Evolutionary conservation across 768 basidiomycete species (phyloP).

Genomic region (Hygrocybe coccinea): DNA sequence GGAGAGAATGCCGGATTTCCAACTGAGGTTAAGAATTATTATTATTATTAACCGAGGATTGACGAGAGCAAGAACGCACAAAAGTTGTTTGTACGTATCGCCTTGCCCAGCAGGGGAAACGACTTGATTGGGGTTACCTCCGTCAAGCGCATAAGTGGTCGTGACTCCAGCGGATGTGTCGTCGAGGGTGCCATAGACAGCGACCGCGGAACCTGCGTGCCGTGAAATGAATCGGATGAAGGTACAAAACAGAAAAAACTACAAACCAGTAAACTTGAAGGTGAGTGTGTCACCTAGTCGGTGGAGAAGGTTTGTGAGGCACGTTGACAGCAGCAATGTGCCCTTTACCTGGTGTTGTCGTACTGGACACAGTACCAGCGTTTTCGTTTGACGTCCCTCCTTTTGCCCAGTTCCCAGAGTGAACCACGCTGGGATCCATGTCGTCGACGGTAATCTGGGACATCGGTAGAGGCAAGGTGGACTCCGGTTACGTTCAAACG

Average conservation of each 20-base stretch:
- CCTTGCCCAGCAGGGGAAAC: slow-evolving; percentile 23
- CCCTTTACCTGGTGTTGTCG: slow-evolving; percentile 15
- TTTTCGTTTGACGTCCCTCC: slow-evolving; percentile 28
- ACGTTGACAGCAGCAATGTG: background rate
- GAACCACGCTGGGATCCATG: slow-evolving; percentile 29
- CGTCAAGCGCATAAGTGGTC: slow-evolving; percentile 34
- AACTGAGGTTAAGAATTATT: slow-evolving; percentile 11
- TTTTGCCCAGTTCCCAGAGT: slow-evolving; percentile 31
- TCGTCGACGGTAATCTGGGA: slow-evolving; percentile 30
- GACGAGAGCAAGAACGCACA: slow-evolving; percentile 8
- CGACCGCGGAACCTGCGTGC: slow-evolving; percentile 29
- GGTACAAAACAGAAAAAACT: background rate
- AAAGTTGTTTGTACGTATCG: slow-evolving; percentile 31
- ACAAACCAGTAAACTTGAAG: slow-evolving; percentile 32
- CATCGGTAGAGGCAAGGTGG: slow-evolving; percentile 14
- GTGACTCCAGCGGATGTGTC: slow-evolving; percentile 32
- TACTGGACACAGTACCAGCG: slow-evolving; percentile 30
- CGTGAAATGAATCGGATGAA: background rate
- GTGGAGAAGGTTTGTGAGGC: background rate
- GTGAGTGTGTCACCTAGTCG: slow-evolving; percentile 33
- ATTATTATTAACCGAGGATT: background rate
- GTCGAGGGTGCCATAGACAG: slow-evolving; percentile 35
- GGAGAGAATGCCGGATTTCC: slow-evolving; percentile 26
- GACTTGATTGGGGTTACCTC: slow-evolving; percentile 20
- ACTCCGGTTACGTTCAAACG: too few relatives aligned